These are phyloP conservation scores for Saturnispora silvae DNA, from an alignment of 805 yeast genomes.

Conservation along the genomic window DNA sequence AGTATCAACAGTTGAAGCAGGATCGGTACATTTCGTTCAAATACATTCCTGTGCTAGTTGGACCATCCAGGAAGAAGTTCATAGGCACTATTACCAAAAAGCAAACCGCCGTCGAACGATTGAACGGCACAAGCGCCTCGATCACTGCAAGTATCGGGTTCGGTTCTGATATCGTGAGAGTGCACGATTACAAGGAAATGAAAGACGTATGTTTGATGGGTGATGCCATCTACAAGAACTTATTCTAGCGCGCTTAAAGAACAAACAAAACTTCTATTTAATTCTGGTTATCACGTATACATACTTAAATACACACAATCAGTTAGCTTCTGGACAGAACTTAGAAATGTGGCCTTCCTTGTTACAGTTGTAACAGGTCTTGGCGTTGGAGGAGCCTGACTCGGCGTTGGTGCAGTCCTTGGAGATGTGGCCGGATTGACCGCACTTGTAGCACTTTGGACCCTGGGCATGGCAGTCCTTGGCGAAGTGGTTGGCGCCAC, in stretches of 20 bases:
- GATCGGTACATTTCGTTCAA: slow-evolving; percentile 32
- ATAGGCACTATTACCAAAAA: slow-evolving; percentile 65
- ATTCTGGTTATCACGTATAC: no score
- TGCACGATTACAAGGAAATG: slow-evolving; percentile 67
- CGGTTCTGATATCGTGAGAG: slow-evolving; percentile 73
- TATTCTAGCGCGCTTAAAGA: no score
- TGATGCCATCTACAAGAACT: slow-evolving; percentile 55
- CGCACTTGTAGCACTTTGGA: slow-evolving; percentile 84
- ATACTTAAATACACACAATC: no score
- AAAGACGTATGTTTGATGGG: slow-evolving; percentile 47
- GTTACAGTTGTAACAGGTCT: slow-evolving; percentile 67
- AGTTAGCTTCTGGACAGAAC: slow-evolving; percentile 38
- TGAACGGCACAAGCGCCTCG: slow-evolving; percentile 66
- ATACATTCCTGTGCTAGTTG: slow-evolving; percentile 62
- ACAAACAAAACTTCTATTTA: no score
- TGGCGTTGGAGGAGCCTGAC: slow-evolving; percentile 32
- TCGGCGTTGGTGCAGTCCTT: slow-evolving; percentile 54
- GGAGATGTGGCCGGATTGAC: slow-evolving; percentile 80
- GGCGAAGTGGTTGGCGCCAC: slow-evolving; percentile 89
- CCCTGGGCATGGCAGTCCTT: slow-evolving; percentile 69
- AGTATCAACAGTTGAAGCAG: slow-evolving; percentile 27
- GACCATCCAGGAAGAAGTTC: slow-evolving; percentile 83
- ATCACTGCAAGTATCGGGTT: slow-evolving; percentile 63
- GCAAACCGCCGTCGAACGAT: slow-evolving; percentile 47
- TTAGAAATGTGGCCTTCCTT: slow-evolving; percentile 80